Evolutionary conservation across 139 green algal species (phyloP), one percentile per base, ranked within the genome.

Genomic region (Astrephomene gubernaculifera): DNA sequence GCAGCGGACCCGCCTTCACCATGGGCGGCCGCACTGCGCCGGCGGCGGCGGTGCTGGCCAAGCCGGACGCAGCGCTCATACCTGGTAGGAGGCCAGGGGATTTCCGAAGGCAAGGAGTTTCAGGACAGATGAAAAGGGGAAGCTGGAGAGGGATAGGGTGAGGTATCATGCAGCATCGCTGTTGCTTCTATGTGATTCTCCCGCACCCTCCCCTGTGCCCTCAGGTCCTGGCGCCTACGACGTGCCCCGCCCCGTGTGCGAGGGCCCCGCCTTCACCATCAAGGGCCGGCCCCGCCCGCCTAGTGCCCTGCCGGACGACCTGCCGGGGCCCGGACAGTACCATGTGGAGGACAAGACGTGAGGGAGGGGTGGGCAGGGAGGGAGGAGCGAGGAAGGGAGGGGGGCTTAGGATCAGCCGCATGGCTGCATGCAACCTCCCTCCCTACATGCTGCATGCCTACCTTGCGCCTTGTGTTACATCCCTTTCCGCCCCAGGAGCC

Each of bases 1-100:
- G 64, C 44, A 85, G 61, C 61, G 86, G 86, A 1, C 86, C 86
- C 7, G 70, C 86, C 41, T 90, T 84, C 71, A 90, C 86, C 36
- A 87, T 90, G n/a, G 69, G 86, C 29, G 71, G 79, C 45, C 79
- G 78, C 49, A 85, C 44, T 1, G 53, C 33, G 25, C 31, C 68
- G 25, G 38, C 65, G 4, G 68, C 45, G 27, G 64, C 61, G 8
- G 44, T 67, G 24, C 54, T 86, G 12, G 31, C 54, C 8, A 63
- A 79, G 14, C n/a, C 67, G 14, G 85, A 83, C 36, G 44, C 85
- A 0, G 54, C 53, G 27, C 52, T 64, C 4, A 57, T 76, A n/a
- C 85, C 85, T 1, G 85, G 79, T 85, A 44, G 27, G 79, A 2
- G 45, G n/a, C 10, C 17, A 65, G 54, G 54, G 54, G 54, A 33